Percentiles rank a stretch among this genome's conserved stretches.
Conservation (phyloP, 2,329 filamentous ascomycete species). For the Penicillium sp. region DNA sequence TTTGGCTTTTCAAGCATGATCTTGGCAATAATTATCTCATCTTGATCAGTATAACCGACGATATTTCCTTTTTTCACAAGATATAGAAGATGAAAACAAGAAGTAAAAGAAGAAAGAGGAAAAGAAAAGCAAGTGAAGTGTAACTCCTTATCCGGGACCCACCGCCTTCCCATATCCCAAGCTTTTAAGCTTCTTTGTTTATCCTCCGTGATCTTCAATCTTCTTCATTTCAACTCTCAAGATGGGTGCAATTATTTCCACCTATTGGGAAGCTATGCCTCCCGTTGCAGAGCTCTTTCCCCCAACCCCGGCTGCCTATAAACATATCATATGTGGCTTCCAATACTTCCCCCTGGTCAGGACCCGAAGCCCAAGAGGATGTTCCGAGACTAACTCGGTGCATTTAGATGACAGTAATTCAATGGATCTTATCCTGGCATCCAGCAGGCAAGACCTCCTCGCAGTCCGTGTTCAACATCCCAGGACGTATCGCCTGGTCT, state of each 20-base stretch:
- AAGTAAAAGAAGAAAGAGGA: not conserved
- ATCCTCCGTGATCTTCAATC: not conserved
- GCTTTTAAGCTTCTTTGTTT: slow-evolving; percentile 1
- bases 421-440: slow-evolving; percentile 79
- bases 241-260: slow-evolving; percentile 28
- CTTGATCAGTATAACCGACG: not conserved
- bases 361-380: not conserved
- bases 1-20: not conserved
- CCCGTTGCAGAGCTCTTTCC: slow-evolving; percentile 35
- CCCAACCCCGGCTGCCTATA: slow-evolving; percentile 42
- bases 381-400: slow-evolving; percentile 15
- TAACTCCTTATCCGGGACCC: not conserved
- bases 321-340: slow-evolving; percentile 36
- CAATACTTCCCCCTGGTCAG: slow-evolving; percentile 46
- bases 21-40: too few species aligned
- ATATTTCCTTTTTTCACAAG: not conserved
- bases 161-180: slow-evolving; percentile 11
- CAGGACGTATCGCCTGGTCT: slow-evolving; percentile 82
- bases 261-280: slow-evolving; percentile 23
- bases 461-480: slow-evolving; percentile 72
- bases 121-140: not conserved
- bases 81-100: not conserved
- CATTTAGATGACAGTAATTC: slow-evolving; percentile 63
- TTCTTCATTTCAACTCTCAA: not conserved
- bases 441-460: slow-evolving; percentile 90